Conservation (phyloP, 2,329 filamentous ascomycete genomes). For the Fusarium floridanum region DNA sequence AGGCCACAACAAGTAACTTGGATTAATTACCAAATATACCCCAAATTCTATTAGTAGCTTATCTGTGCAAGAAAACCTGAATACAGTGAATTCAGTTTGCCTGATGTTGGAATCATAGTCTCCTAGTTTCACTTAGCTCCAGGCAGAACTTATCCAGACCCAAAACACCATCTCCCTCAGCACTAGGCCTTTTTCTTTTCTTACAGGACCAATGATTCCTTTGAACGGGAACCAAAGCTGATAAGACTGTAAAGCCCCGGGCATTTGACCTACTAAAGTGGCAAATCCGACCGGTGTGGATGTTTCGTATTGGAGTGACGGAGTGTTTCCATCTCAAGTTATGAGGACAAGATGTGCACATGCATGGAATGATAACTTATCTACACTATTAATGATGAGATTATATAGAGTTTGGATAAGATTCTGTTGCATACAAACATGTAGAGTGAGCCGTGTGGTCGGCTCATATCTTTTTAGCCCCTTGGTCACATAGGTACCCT, state of each 20-base stretch:
- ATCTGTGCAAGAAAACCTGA: neutral
- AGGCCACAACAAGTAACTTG: neutral
- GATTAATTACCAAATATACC: neutral
- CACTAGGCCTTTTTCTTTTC: neutral
- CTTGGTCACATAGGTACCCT: too few species aligned
- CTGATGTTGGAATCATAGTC: neutral
- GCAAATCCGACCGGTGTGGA: neutral
- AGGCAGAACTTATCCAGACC: neutral
- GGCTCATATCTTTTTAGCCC: too few species aligned
- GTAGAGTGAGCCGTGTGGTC: too few species aligned
- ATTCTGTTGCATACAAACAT: too few species aligned
- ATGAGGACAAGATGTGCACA: neutral
- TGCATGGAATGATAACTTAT: neutral
- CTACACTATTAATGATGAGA: too few species aligned
- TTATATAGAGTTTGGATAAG: too few species aligned
- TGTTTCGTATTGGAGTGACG: neutral
- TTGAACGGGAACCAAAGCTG: neutral
- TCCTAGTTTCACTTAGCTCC: neutral
- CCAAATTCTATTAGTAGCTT: rapidly evolving
- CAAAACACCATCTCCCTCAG: neutral
- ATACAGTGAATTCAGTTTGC: too few species aligned
- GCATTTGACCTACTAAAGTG: neutral
- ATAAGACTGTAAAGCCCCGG: neutral
- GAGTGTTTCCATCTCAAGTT: neutral
- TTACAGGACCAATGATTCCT: neutral